phyloP scores from a whole-genome alignment of 1,284 basidiomycete genomes.

The Calocybe gambosa region DNA sequence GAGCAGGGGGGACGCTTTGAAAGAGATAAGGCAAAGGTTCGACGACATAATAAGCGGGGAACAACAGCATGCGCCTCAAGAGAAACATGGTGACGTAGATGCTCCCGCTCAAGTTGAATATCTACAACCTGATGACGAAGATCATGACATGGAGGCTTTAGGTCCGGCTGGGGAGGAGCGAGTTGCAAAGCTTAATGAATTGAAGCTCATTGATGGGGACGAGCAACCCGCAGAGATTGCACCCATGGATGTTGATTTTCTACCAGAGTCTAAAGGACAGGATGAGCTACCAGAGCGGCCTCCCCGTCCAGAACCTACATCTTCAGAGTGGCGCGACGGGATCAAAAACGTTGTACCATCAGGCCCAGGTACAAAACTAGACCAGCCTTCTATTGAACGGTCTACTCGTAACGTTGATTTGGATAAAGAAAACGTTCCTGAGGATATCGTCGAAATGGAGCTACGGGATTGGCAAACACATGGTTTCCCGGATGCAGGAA shows the following conservation, averaged over 20 bases:
- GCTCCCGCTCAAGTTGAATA: slow-evolving; percentile 74
- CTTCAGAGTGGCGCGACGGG: slow-evolving; percentile 27
- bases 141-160: slow-evolving; percentile 83
- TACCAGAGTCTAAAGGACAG: slow-evolving; percentile 21
- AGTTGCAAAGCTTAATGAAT: slow-evolving; percentile 74
- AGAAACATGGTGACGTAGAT: slow-evolving; percentile 28
- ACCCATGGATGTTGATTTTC: slow-evolving; percentile 45
- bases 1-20: slow-evolving; percentile 80
- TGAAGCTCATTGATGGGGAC: slow-evolving; percentile 68
- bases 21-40: slow-evolving; percentile 80
- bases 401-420: slow-evolving; percentile 27
- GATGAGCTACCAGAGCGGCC: slow-evolving; percentile 21
- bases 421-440: slow-evolving; percentile 32
- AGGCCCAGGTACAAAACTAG: slow-evolving; percentile 13
- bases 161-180: slow-evolving; percentile 84
- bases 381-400: slow-evolving; percentile 22
- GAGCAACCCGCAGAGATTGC: slow-evolving; percentile 28
- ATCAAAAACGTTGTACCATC: slow-evolving; percentile 46
- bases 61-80: slow-evolving; percentile 24
- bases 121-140: slow-evolving; percentile 66
- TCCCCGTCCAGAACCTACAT: slow-evolving; percentile 24
- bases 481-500: slow-evolving; percentile 51
- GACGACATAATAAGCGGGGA: slow-evolving; percentile 75
- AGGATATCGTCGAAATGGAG: slow-evolving; percentile 51
- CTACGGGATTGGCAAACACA: slow-evolving; percentile 59